Base-by-base conservation (phyloP, 169 alveolate genomes). In the Plasmodium blacklocki region DNA sequence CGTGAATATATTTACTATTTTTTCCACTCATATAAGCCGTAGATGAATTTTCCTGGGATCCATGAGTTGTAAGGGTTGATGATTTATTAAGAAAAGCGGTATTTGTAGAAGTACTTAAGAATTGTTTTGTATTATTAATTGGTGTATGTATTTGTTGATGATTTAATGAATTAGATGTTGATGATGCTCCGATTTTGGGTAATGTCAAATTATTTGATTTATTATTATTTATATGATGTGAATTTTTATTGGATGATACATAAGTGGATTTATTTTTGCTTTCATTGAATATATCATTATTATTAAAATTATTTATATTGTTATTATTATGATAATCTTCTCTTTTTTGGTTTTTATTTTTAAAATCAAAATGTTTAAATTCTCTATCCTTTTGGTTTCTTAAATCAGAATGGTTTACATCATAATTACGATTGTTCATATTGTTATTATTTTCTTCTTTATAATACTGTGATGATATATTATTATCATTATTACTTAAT, bases 381-480 rank as follows among this genome's bases (percentile, higher is more conserved):
- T 78, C 89, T 19, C 76, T 78, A n/a, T 78, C 89, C 18, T 78
- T 78, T 66, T 52, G 74, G 12, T 60, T 39, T 78, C 89, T 78
- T 14, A 78, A 21, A 32, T 78, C 89, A 19, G 21, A 63, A 29
- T 45, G 18, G 14, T 74, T 66, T 5, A 32, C 45, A 6, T 60
- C 86, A 62, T 73, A 73, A 62, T 73, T 63, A 14, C 86, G n/a
- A 18, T 60, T 60, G n/a, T 18, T 21, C 19, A 19, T 21, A 11
- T 60, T 60, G 26, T 19, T 26, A 11, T 19, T 15, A 32, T 32
- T 32, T 32, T 32, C 45, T 4, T 32, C 45, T 32, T 32, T 32
- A 32, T 32, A 32, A 32, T 32, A 32, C 0, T 32, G 45, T 60
- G 70, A 4, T 60, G 70, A 21, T 11, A 11, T 14, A 23, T 60